A percentile compares a stretch with the other conserved stretches of the same genome.
Evolutionary conservation across 441 rosid species (phyloP).

Genomic region (Populus hybrid): DNA sequence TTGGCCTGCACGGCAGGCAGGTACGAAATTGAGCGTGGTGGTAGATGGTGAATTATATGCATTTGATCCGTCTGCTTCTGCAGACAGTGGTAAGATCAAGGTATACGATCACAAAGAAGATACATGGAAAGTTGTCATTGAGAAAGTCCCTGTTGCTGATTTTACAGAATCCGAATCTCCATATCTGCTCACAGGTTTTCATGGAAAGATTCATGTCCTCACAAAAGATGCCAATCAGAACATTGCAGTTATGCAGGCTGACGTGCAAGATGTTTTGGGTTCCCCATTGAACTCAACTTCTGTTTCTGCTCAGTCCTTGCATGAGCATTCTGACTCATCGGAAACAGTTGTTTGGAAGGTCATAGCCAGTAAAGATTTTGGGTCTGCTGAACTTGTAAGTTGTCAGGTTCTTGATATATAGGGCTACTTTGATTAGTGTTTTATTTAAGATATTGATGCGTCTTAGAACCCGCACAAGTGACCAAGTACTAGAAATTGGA

Average conservation of each 20-base stretch:
- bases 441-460: background rate
- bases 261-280: conserved; percentile 39
- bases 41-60: conserved; percentile 75
- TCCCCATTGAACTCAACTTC: conserved; percentile 24
- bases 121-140: conserved; percentile 73
- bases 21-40: conserved; percentile 69
- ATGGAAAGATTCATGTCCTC: conserved; percentile 78
- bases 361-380: conserved; percentile 47
- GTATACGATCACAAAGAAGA: conserved; percentile 78
- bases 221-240: conserved; percentile 54
- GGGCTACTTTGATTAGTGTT: background rate
- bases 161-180: conserved; percentile 68
- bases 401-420: conserved; percentile 74
- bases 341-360: conserved; percentile 61
- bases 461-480: background rate
- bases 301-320: conserved; percentile 18
- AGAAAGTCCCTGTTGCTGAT: conserved; percentile 62
- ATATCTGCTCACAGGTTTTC: conserved; percentile 76
- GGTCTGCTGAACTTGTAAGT: conserved; percentile 79
- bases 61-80: conserved; percentile 72
- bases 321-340: conserved; percentile 33
- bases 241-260: conserved; percentile 54
- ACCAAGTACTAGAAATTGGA: background rate
- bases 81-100: conserved; percentile 62
- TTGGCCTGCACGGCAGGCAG: conserved; percentile 93